A percentile compares a stretch with the other conserved stretches of the same genome.
Conservation (phyloP, 352 stramenopile genomes). For the Elongisporangium prolatum region DNA sequence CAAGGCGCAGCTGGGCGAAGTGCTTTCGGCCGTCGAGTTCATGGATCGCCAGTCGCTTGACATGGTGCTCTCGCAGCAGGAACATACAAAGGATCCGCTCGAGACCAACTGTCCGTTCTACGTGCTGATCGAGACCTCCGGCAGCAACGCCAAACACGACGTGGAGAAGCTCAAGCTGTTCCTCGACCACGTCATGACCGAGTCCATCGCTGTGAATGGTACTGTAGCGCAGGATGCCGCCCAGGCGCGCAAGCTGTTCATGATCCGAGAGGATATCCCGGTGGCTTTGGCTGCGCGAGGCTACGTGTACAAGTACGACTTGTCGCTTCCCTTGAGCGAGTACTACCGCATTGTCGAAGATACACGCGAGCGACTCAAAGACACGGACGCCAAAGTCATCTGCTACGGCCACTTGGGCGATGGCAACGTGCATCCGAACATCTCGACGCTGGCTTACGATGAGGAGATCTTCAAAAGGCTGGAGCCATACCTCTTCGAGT, state of each 20-base stretch:
- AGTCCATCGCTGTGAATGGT: constrained; percentile 61
- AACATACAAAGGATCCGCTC: constrained; percentile 26
- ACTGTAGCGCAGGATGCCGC: constrained; percentile 78
- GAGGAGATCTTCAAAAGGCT: constrained; percentile 21
- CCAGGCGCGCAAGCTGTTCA: constrained; percentile 83
- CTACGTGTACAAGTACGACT: constrained; percentile 93
- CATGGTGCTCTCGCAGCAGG: constrained; percentile 43
- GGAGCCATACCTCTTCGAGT: constrained; percentile 44
- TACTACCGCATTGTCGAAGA: constrained; percentile 80
- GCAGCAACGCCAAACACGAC: constrained; percentile 79
- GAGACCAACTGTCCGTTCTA: constrained; percentile 50
- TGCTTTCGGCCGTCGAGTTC: constrained; percentile 90
- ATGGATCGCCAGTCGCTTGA: constrained; percentile 75
- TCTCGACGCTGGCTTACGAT: constrained; percentile 38
- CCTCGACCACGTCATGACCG: constrained; percentile 35
- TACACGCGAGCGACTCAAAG: constrained; percentile 29
- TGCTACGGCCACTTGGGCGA: constrained; percentile 91
- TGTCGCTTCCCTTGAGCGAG: constrained; percentile 76
- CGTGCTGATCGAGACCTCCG: constrained; percentile 89
- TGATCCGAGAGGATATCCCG: constrained; percentile 86
- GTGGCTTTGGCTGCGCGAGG: constrained; percentile 56
- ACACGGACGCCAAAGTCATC: constrained; percentile 23
- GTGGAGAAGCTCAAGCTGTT: constrained; percentile 65
- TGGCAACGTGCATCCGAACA: constrained; percentile 93
- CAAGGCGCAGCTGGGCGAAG: constrained; percentile 73